Conservation (phyloP, 495 filamentous ascomycete species). For the Evernia prunastri region DNA sequence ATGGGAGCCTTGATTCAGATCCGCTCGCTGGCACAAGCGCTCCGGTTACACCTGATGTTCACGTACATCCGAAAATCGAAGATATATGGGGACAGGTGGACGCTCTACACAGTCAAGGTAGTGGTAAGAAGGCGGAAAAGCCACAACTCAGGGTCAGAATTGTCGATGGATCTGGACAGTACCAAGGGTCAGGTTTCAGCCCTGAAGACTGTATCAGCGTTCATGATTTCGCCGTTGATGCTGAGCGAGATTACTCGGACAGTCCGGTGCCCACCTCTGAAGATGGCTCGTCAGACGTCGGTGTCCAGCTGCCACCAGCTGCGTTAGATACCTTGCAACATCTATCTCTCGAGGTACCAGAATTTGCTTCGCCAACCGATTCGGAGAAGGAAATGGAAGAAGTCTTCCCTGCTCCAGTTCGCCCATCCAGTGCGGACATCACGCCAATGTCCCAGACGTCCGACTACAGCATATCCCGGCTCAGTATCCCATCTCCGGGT, state of each 20-base stretch:
- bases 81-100: conserved; percentile 36
- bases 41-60: conserved; percentile 71
- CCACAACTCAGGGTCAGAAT: conserved; percentile 17
- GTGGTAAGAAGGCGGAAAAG: conserved; percentile 6
- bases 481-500: conserved; percentile 83
- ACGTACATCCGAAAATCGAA: conserved; percentile 45
- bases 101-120: neutral
- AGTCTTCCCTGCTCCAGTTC: conserved; percentile 31
- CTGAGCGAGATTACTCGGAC: conserved; percentile 17
- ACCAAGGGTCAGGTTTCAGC: conserved; percentile 16
- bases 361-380: conserved; percentile 31
- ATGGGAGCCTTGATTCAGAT: conserved; percentile 81
- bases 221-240: conserved; percentile 21
- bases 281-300: conserved; percentile 48
- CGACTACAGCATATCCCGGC: conserved; percentile 53
- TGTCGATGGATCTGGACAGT: conserved; percentile 14
- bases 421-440: conserved; percentile 38
- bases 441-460: conserved; percentile 45
- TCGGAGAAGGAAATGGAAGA: conserved; percentile 43
- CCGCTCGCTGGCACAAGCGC: conserved; percentile 72
- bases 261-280: conserved; percentile 26
- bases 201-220: conserved; percentile 18
- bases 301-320: conserved; percentile 68
- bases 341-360: conserved; percentile 51
- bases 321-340: conserved; percentile 73